Percentiles rank a stretch among this genome's conserved stretches.
These are phyloP conservation scores for Asterella californica DNA, from an alignment of 225 moss, liverwort and hornwort genomes.

Conservation along the genomic window DNA sequence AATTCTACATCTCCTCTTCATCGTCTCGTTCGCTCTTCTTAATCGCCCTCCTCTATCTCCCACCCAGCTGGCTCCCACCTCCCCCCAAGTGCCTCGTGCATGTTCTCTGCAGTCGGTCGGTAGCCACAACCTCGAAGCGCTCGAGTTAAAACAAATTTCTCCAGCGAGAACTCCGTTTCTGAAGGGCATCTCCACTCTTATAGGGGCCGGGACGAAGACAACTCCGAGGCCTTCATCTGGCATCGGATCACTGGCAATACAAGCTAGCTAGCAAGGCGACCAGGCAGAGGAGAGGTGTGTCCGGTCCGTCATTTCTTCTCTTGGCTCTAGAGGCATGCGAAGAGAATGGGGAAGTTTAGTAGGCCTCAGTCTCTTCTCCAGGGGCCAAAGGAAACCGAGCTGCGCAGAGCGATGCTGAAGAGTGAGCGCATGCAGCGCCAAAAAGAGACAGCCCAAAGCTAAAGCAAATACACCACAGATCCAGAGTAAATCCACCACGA, in stretches of 20 bases:
- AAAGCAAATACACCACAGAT: not conserved
- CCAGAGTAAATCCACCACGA: not conserved
- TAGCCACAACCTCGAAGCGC: not conserved
- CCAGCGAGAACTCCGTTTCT: not conserved
- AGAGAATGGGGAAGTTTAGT: not conserved
- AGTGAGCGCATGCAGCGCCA: not conserved
- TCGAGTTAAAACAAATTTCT: not conserved
- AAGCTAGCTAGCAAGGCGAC: not conserved
- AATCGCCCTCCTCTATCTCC: not conserved
- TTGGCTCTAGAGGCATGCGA: not conserved
- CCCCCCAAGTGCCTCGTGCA: not conserved
- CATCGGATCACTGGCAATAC: not conserved
- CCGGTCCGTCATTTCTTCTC: not conserved
- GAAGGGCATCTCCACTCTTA: not conserved
- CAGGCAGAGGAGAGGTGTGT: not conserved
- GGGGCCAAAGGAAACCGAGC: not conserved
- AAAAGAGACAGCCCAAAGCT: too few relatives aligned
- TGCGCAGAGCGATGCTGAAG: not conserved
- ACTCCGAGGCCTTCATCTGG: not conserved
- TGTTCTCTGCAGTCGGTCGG: not conserved
- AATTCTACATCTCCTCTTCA: not conserved
- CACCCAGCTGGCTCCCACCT: not conserved
- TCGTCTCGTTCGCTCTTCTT: not conserved
- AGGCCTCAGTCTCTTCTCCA: not conserved
- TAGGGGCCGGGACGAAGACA: not conserved